A percentile compares a stretch with the other conserved stretches of the same genome.
phyloP scores from a whole-genome alignment of 2,329 filamentous ascomycete genomes.

The Hypomyces perniciosus region DNA sequence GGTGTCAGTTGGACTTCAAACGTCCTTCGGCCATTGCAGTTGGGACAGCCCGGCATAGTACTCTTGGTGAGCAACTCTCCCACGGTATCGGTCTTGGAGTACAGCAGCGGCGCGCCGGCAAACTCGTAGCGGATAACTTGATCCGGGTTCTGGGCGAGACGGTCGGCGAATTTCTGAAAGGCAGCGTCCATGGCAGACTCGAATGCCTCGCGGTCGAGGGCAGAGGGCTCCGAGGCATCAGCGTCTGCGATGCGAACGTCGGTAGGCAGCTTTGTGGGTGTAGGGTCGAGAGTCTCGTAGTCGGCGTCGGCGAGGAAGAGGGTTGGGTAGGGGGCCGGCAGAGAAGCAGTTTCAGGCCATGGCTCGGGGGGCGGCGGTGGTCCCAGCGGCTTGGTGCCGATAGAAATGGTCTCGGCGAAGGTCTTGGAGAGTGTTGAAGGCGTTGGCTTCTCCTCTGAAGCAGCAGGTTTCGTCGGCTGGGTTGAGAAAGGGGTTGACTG shows the following conservation, averaged over 20 bases:
- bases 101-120: conserved; percentile 66
- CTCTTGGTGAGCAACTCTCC: conserved; percentile 54
- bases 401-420: conserved; percentile 70
- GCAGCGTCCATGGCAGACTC: conserved; percentile 69
- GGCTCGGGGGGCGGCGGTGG: conserved; percentile 49
- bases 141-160: conserved; percentile 73
- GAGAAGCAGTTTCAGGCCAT: conserved; percentile 64
- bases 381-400: conserved; percentile 49
- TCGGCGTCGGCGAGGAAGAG: conserved; percentile 83
- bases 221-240: conserved; percentile 33
- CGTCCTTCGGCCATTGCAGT: conserved; percentile 67
- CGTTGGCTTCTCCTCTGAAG: conserved; percentile 21
- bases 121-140: conserved; percentile 80
- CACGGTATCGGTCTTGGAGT: conserved; percentile 69
- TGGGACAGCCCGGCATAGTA: conserved; percentile 67
- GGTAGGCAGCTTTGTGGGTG: conserved; percentile 43
- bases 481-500: conserved; percentile 24
- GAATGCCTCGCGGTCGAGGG: conserved; percentile 64
- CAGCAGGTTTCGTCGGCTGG: conserved; percentile 28
- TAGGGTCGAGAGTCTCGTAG: conserved; percentile 75
- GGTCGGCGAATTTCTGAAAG: conserved; percentile 76
- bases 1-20: conserved; percentile 94
- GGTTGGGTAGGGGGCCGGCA: conserved; percentile 66
- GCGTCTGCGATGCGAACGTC: conserved; percentile 39
- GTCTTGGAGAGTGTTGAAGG: conserved; percentile 46